Percentiles rank a stretch among this genome's conserved stretches.
These are phyloP conservation scores for Amyloporia xantha DNA, from an alignment of 768 basidiomycete genomes.

Conservation along the genomic window DNA sequence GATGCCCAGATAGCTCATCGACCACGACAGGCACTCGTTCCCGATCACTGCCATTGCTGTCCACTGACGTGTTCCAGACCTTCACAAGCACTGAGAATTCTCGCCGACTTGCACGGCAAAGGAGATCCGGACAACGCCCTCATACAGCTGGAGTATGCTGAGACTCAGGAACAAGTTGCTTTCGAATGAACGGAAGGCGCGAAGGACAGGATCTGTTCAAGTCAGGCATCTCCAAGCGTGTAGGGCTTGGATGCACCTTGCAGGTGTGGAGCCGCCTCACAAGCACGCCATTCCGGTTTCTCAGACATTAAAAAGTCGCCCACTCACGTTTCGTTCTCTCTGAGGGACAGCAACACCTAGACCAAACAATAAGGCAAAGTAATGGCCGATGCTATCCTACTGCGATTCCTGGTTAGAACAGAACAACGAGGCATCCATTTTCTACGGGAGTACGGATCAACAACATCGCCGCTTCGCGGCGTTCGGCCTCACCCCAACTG, in stretches of 20 bases:
- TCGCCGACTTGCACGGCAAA: constrained; percentile 67
- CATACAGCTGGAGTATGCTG: constrained; percentile 65
- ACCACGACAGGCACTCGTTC: constrained; percentile 46
- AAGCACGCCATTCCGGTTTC: no score
- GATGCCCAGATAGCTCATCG: constrained; percentile 60
- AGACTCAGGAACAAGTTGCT: constrained; percentile 49
- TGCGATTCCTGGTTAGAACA: no score
- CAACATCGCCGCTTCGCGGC: no score
- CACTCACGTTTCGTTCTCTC: no score
- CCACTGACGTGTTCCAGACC: background rate
- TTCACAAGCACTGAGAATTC: constrained; percentile 57
- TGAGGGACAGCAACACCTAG: no score
- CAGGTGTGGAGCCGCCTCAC: constrained; percentile 79
- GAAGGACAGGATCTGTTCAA: constrained; percentile 68
- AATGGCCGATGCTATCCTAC: no score
- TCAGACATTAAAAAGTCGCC: no score
- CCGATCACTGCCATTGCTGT: no score
- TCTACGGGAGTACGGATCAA: no score
- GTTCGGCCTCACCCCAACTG: no score
- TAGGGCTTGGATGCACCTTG: constrained; percentile 58
- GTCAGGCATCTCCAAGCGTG: constrained; percentile 61
- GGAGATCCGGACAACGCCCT: constrained; percentile 53
- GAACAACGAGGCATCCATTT: no score
- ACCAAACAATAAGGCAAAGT: no score
- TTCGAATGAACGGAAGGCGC: constrained; percentile 67